Conservation (phyloP, 192 early-diverging fungal genomes). For the Oehlia diaphana region DNA sequence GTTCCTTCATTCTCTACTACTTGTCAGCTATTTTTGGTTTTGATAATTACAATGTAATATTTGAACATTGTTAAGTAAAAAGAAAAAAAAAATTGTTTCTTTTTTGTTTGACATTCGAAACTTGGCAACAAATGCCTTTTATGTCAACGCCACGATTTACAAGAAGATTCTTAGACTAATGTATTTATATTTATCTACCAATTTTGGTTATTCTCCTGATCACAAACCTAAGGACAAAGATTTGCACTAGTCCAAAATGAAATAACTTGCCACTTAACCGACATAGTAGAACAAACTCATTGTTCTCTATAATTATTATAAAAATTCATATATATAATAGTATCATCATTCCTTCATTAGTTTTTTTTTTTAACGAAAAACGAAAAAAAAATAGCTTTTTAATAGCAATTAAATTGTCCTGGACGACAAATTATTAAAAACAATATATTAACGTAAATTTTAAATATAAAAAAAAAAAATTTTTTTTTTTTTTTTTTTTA, state of each 20-base stretch:
- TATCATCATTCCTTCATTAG: no score
- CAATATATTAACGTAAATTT: neutral
- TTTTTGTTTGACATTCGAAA: neutral
- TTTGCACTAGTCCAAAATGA: no score
- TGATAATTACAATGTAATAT: neutral
- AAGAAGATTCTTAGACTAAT: neutral
- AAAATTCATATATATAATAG: no score
- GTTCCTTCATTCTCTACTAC: neutral
- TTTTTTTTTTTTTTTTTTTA: no score
- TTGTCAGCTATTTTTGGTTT: neutral
- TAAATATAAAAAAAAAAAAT: no score
- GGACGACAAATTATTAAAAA: neutral
- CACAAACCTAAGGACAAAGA: no score
- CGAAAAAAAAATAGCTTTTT: no score
- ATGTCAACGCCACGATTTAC: neutral
- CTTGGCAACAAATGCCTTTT: neutral
- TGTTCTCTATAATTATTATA: no score
- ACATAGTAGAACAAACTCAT: no score
- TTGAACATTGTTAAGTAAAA: neutral
- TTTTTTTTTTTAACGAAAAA: no score
- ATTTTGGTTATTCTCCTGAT: neutral
- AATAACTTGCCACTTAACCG: no score
- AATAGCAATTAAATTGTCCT: no score
- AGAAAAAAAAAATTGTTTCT: neutral
- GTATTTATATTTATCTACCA: neutral